Evolutionary conservation across 768 basidiomycete genomes (phyloP), one percentile per base, ranked within the genome.

Genomic region (Dioszegia crocea): DNA sequence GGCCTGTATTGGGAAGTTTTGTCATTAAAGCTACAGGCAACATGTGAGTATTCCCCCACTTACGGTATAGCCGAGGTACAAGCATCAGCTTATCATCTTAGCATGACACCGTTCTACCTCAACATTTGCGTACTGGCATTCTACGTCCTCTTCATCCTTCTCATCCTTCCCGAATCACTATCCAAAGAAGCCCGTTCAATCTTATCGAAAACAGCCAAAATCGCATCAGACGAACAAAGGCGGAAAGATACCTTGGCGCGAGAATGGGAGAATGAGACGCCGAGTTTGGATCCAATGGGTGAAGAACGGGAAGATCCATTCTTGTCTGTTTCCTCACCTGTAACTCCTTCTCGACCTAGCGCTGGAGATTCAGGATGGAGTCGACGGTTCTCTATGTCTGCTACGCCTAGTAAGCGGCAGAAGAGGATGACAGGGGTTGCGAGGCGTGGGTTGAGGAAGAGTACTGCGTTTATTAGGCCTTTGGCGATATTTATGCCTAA

Each of bases 1-100:
- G 91, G 0, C 91, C 91, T 26, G 83, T 85, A 73, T 81, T 92
- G 56, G 81, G 86, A 24, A 81, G 83, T 50, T 58, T 88, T 33
- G 69, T 89, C 39, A 83, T 91, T 68, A 82, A 78, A 33, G 65
- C 76, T 23, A 87, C 85, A 2, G 67, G 69, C 12, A 68, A 76
- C 62, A 72, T 78, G 71, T 76, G 38, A 58, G 71, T 41, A 5
- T 50, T 33, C 14, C 41, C 24, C 33, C 14, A 6, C 33, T 33
- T 33, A 6, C 33, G 6, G 33, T 6, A 6, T 6, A 6, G 33
- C 33, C 6, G 33, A 33, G 33, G 33, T 6, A 14, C 33, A n/a
- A n/a, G n/a, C 14, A 33, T 33, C 33, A 33, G 33, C 33, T 33
- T 6, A 33, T 6, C 6, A 33, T 33, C 8, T 2, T 47, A 74